phyloP scores from a whole-genome alignment of 176 grass and related monocot genomes.

The Phyllostachys edulis region DNA sequence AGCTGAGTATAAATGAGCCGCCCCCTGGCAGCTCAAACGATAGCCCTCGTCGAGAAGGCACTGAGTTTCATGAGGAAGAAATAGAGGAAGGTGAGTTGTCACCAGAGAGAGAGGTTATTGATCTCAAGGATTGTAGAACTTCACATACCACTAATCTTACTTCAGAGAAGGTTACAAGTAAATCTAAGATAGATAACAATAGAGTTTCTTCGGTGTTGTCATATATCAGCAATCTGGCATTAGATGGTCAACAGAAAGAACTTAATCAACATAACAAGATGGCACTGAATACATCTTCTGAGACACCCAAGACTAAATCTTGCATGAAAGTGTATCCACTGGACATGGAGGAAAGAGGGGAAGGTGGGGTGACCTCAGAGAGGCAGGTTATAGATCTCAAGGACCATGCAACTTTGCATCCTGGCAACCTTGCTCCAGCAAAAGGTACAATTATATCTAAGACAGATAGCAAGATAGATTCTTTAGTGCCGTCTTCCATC shows the following conservation, averaged over 20 bases:
- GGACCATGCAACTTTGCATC: constrained; percentile 6
- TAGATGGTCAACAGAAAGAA: constrained; percentile 18
- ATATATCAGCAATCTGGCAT: background rate
- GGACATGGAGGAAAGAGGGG: background rate
- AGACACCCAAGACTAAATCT: background rate
- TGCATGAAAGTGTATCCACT: background rate
- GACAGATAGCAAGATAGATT: constrained; percentile 14
- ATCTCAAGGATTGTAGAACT: constrained; percentile 47
- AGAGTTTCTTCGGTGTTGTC: constrained; percentile 1
- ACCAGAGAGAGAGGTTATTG: constrained; percentile 61
- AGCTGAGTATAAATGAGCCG: constrained; percentile 23
- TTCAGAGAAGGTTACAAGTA: background rate
- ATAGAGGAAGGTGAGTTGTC: constrained; percentile 82
- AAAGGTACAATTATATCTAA: background rate
- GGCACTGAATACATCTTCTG: background rate
- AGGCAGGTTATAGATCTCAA: background rate
- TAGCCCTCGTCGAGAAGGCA: constrained; percentile 42
- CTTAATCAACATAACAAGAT: background rate
- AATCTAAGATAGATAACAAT: constrained; percentile 3
- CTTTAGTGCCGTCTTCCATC: background rate
- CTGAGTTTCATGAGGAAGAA: constrained; percentile 71
- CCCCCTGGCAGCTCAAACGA: background rate
- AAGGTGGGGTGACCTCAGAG: constrained; percentile 2
- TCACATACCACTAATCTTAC: constrained; percentile 20
- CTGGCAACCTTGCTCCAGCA: background rate